phyloP scores from a whole-genome alignment of 768 basidiomycete species.

The Russula sp. region DNA sequence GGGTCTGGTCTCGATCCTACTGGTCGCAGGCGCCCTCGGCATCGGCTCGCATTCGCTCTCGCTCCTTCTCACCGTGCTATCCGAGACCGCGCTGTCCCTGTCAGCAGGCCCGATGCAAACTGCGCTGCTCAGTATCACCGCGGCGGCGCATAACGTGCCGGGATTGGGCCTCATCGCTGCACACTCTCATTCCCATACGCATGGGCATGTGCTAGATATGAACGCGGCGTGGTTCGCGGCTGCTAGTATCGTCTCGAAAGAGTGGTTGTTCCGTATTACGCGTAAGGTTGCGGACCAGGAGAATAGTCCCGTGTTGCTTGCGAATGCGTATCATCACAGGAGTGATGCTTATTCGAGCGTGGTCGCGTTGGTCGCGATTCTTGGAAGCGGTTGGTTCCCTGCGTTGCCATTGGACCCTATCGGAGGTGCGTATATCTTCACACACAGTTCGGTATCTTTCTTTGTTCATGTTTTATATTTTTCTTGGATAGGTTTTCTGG shows the following conservation, averaged over 20 bases:
- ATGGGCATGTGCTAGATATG: slow-evolving; percentile 66
- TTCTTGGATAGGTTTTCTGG: slow-evolving; percentile 59
- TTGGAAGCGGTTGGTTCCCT: slow-evolving; percentile 85
- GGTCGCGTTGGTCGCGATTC: slow-evolving; percentile 88
- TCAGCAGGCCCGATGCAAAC: slow-evolving; percentile 64
- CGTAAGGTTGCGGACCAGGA: slow-evolving; percentile 89
- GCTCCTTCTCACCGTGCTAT: slow-evolving; percentile 71
- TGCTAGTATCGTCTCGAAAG: slow-evolving; percentile 75
- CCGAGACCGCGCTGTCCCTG: slow-evolving; percentile 59
- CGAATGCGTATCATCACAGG: slow-evolving; percentile 98
- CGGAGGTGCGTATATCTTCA: slow-evolving; percentile 58
- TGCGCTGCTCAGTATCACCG: slow-evolving; percentile 55
- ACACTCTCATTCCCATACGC: slow-evolving; percentile 55
- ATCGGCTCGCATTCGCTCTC: slow-evolving; percentile 90
- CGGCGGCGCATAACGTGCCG: slow-evolving; percentile 54
- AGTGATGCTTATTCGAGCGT: slow-evolving; percentile 92
- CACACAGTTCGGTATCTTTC: not conserved
- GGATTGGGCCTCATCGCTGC: slow-evolving; percentile 37
- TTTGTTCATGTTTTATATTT: slow-evolving; percentile 6
- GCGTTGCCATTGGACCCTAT: slow-evolving; percentile 88
- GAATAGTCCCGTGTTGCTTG: slow-evolving; percentile 83
- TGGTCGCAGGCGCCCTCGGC: slow-evolving; percentile 79
- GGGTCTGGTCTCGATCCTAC: slow-evolving; percentile 80
- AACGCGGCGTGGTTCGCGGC: slow-evolving; percentile 98
- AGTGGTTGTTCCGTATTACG: slow-evolving; percentile 89